A percentile compares a stretch with the other conserved stretches of the same genome.
phyloP scores from a whole-genome alignment of 441 rosid genomes.

The Erodium texanum region DNA sequence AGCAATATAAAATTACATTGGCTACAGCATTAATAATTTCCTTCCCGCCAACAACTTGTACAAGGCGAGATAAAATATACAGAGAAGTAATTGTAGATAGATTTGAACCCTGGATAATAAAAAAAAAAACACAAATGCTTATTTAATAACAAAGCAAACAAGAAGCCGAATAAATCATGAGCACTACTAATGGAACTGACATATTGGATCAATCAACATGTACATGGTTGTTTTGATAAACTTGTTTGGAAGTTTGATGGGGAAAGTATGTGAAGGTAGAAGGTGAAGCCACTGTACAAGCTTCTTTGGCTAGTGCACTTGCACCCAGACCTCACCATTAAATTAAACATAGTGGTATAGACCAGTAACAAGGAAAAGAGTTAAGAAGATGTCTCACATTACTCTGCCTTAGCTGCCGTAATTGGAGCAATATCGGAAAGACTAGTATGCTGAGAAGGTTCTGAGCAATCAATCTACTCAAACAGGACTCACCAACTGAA shows the following conservation, averaged over 20 bases:
- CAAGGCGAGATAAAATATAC: slow-evolving; percentile 43
- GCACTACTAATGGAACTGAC: neutral
- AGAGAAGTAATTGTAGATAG: slow-evolving; percentile 46
- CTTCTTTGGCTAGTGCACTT: neutral
- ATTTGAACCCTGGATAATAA: slow-evolving; percentile 37
- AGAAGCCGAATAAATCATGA: neutral
- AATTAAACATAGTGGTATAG: slow-evolving; percentile 1
- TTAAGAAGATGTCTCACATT: slow-evolving; percentile 35
- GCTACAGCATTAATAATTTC: slow-evolving; percentile 36
- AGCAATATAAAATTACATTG: slow-evolving; percentile 35
- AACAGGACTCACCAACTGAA: slow-evolving; percentile 35
- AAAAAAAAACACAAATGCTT: neutral
- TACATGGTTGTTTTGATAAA: neutral
- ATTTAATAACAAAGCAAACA: neutral
- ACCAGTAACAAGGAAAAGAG: slow-evolving; percentile 8
- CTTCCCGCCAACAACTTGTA: slow-evolving; percentile 58
- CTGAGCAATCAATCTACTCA: slow-evolving; percentile 38
- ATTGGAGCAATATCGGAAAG: slow-evolving; percentile 41
- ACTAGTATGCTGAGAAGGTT: slow-evolving; percentile 44
- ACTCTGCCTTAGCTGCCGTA: slow-evolving; percentile 33
- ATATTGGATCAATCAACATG: neutral
- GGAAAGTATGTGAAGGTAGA: neutral
- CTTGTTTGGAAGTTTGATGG: neutral
- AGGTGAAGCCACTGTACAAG: neutral
- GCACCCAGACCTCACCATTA: neutral